Evolutionary conservation across 1,284 basidiomycete species (phyloP).

Genomic region (Phenoliferia sp.): DNA sequence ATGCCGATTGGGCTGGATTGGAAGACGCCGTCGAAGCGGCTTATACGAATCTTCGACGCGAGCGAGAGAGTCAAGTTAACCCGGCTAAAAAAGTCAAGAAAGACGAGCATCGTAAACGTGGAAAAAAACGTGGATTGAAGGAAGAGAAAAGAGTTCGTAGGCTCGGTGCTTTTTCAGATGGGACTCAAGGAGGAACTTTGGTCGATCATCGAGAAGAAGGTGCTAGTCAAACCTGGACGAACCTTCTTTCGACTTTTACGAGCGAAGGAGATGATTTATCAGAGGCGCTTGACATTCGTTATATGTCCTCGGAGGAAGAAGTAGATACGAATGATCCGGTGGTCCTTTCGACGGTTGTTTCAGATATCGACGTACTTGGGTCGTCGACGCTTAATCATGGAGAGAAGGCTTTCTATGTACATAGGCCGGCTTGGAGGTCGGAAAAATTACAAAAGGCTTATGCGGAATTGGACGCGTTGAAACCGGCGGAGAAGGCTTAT

Average conservation of each 20-base stretch:
- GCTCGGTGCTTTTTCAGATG: background rate
- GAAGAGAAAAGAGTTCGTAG: background rate
- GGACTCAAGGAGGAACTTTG: background rate
- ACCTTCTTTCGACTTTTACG: background rate
- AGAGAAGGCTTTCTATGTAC: conserved; percentile 3
- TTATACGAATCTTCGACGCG: conserved; percentile 1
- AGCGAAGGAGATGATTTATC: background rate
- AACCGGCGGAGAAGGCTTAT: conserved; percentile 1
- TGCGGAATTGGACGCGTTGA: background rate
- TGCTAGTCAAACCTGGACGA: background rate
- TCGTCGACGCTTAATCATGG: background rate
- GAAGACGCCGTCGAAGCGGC: conserved; percentile 1
- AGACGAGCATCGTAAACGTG: conserved; percentile 4
- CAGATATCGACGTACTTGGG: background rate
- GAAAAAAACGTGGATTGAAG: conserved; percentile 1
- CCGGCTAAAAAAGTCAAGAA: conserved; percentile 2
- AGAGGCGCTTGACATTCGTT: background rate
- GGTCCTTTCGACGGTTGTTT: background rate
- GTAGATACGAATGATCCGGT: conserved; percentile 1
- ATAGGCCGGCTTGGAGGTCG: background rate
- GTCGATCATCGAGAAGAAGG: background rate
- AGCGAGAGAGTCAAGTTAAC: conserved; percentile 1
- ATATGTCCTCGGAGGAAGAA: conserved; percentile 2
- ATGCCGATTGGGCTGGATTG: background rate
- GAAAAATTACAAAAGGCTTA: background rate